Percentiles rank a stretch among this genome's conserved stretches.
Conservation (phyloP, 495 filamentous ascomycete genomes). For the Daldinia grandis region DNA sequence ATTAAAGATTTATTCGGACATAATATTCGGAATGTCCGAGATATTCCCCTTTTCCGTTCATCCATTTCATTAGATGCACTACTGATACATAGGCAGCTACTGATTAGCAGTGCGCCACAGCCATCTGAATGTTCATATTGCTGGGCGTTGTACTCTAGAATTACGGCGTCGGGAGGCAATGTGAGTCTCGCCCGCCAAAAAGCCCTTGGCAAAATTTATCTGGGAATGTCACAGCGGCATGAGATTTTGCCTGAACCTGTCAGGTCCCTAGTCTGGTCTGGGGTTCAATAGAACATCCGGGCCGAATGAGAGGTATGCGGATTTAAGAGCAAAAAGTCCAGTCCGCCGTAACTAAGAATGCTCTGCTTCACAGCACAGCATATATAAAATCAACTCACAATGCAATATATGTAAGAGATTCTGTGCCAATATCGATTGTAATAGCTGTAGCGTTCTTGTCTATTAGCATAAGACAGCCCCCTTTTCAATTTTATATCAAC, state of each 20-base stretch:
- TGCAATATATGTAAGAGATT: neutral
- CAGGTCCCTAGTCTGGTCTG: neutral
- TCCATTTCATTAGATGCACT: too few relatives aligned
- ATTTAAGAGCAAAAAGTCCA: neutral
- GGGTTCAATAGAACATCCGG: neutral
- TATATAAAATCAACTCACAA: neutral
- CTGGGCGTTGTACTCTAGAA: neutral
- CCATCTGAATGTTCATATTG: neutral
- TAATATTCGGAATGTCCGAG: neutral
- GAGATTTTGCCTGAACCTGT: neutral
- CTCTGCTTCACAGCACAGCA: neutral
- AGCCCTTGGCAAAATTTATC: neutral
- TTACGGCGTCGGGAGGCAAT: neutral
- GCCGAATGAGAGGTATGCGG: neutral
- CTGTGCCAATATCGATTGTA: neutral
- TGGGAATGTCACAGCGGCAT: neutral
- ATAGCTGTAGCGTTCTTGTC: too few relatives aligned
- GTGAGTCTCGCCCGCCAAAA: neutral
- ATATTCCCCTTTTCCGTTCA: neutral
- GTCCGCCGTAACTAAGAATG: neutral
- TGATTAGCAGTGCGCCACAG: too few relatives aligned
- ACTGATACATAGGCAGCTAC: too few relatives aligned
- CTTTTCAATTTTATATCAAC: neutral
- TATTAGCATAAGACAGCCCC: neutral
- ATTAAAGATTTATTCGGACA: neutral